Evolutionary conservation across 2,329 filamentous ascomycete species (phyloP), one percentile per base, ranked within the genome.

Genomic region (Cadophora luteo-olivacea): DNA sequence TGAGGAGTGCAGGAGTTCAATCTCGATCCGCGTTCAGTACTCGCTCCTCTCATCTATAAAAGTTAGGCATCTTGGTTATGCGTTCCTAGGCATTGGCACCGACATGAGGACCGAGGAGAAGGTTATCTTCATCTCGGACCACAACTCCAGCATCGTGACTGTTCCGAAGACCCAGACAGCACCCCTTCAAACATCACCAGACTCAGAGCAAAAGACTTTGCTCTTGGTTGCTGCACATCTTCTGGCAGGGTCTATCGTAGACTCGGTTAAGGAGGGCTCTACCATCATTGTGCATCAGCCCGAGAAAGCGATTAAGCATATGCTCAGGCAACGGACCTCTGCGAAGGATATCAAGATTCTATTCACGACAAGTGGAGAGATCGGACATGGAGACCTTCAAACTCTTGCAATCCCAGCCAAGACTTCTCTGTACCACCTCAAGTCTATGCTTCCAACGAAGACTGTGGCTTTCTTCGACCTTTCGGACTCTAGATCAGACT

Each of bases 351-450:
- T 58, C 32, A 58, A 38, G 25, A 41, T 58, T 9, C 11, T 58
- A 5, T 58, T 58, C n/a, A 58, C 55, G n/a, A 58, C 55, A 58
- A 24, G 19, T 41, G 55, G 55, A 38, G 55, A 58, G 55, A 58
- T 16, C 14, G 12, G n/a, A 2, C 4, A 32, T 12, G 33, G 7
- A 22, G 14, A 12, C 5, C 24, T 16, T 58, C 55, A 58, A 16
- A 8, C n/a, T 6, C 24, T 58, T 22, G 38, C 55, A 16, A 58
- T 58, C 8, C 55, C 55, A 24, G n/a, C 55, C 9, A 58, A 58
- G 22, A 16, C 55, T 38, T 16, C 55, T 8, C n/a, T 58, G 16
- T 7, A 58, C 7, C 6, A 32, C 3, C n/a, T 58, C 32, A 58
- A 58, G 19, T 38, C 55, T 12, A 58, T 58, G 6, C 14, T 58